phyloP scores from a whole-genome alignment of 192 early-diverging fungal species.

The Coemansia erecta region DNA sequence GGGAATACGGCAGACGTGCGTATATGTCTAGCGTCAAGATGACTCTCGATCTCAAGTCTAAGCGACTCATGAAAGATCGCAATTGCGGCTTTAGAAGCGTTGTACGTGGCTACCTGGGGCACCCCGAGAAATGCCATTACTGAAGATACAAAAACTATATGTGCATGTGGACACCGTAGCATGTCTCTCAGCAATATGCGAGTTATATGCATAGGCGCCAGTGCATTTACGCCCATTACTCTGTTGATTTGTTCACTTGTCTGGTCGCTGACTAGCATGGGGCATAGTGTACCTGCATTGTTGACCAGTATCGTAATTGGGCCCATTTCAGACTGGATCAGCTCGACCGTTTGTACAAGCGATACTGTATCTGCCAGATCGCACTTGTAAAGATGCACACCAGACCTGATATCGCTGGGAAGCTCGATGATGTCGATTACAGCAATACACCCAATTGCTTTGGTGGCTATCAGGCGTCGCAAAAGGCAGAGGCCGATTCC shows the following conservation, averaged over 20 bases:
- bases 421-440: slow-evolving; percentile 32
- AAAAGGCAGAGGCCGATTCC: slow-evolving; percentile 45
- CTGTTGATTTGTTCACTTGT: slow-evolving; percentile 57
- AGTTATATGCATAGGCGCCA: slow-evolving; percentile 68
- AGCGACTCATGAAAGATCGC: slow-evolving; percentile 70
- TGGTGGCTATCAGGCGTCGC: slow-evolving; percentile 8
- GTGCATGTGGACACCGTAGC: slow-evolving; percentile 64
- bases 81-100: slow-evolving; percentile 74
- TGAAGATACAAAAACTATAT: slow-evolving; percentile 61
- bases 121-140: slow-evolving; percentile 44
- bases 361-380: slow-evolving; percentile 26
- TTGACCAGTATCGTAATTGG: slow-evolving; percentile 77
- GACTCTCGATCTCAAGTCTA: slow-evolving; percentile 65
- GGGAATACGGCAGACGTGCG: slow-evolving; percentile 64
- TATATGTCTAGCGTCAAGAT: slow-evolving; percentile 59
- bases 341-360: slow-evolving; percentile 10
- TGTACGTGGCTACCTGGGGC: slow-evolving; percentile 67
- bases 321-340: slow-evolving; percentile 53
- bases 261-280: slow-evolving; percentile 59
- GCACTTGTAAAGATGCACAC: slow-evolving; percentile 28
- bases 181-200: slow-evolving; percentile 70
- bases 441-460: slow-evolving; percentile 15
- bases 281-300: slow-evolving; percentile 75
- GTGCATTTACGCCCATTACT: slow-evolving; percentile 66
- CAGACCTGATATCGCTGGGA: slow-evolving; percentile 4